Evolutionary conservation across 805 yeast genomes (phyloP), one percentile per base, ranked within the genome.

Genomic region (Starmerella geochares): DNA sequence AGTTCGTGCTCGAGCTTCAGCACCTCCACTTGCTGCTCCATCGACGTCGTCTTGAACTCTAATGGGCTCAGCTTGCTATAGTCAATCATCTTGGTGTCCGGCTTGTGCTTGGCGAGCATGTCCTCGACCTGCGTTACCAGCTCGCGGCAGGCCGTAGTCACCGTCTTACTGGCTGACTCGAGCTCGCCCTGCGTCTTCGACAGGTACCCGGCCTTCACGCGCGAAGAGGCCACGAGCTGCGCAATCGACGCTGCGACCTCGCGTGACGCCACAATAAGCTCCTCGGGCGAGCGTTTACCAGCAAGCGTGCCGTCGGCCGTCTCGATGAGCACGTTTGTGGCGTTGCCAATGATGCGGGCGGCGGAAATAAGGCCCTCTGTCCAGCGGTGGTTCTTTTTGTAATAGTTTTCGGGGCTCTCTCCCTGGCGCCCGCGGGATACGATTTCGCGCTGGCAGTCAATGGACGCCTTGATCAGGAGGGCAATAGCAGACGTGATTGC

Each of bases 191-290:
- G 95, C 2, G 87, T 75, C 61, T 79, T 78, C 1, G 94, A 84
- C 67, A 78, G 77, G 58, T 79, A 76, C 38, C 81, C 75, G 0
- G 94, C 86, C 64, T 86, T 86, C 20, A 85, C 94, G 58, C 95
- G 75, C 0, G 95, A 81, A 0, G 95, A 92, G 5, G 95, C 88
- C 5, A 86, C 96, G 47, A 86, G 73, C 69, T 86, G 96, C 2
- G 90, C 94, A 0, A 95, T 86, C 0, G 95, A 81, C 0, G 95
- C 87, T 1, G 94, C 88, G 8, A 86, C 95, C 63, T 86, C 94
- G 59, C 84, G 85, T 1, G 94, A 86, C 0, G 95, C 90, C 23
- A 86, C 95, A 58, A 86, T 83, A 52, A 86, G 74, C 67, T 86
- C 84, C 62, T 86, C 95, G 50, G 80, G 86, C 0, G 85, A 69